These are phyloP conservation scores for Agaricus subrufescens DNA, from an alignment of 768 basidiomycete genomes.

Conservation along the genomic window DNA sequence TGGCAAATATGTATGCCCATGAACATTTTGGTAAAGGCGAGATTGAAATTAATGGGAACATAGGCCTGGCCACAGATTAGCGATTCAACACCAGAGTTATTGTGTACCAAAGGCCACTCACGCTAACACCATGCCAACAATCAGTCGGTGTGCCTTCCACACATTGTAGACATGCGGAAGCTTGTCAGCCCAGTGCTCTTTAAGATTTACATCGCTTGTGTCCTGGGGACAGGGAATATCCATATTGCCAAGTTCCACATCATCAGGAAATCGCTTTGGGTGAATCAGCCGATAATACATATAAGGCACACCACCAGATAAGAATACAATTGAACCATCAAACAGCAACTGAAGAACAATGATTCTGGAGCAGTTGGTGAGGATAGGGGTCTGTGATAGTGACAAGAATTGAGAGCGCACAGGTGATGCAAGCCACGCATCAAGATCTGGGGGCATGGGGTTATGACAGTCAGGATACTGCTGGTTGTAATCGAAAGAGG, in stretches of 20 bases:
- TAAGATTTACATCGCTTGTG: background rate
- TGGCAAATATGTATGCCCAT: background rate
- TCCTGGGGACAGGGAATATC: background rate
- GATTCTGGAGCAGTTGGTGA: no score
- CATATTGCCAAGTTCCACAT: background rate
- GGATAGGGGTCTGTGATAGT: no score
- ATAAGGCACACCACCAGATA: background rate
- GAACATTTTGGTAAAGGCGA: background rate
- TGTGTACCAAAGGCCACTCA: background rate
- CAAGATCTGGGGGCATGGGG: no score
- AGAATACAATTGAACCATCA: background rate
- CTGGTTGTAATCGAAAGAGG: no score
- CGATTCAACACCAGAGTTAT: background rate
- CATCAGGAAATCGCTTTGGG: background rate
- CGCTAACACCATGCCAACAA: background rate
- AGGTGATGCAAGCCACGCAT: no score
- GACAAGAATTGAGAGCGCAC: no score
- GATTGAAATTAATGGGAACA: background rate
- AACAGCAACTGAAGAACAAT: no score
- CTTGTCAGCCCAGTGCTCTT: background rate
- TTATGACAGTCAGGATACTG: no score
- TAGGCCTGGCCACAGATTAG: background rate
- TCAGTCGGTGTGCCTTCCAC: background rate
- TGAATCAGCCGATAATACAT: background rate
- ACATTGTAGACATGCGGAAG: background rate